Conservation (phyloP, 2,329 filamentous ascomycete genomes). For the Bipolaris bicolor region DNA sequence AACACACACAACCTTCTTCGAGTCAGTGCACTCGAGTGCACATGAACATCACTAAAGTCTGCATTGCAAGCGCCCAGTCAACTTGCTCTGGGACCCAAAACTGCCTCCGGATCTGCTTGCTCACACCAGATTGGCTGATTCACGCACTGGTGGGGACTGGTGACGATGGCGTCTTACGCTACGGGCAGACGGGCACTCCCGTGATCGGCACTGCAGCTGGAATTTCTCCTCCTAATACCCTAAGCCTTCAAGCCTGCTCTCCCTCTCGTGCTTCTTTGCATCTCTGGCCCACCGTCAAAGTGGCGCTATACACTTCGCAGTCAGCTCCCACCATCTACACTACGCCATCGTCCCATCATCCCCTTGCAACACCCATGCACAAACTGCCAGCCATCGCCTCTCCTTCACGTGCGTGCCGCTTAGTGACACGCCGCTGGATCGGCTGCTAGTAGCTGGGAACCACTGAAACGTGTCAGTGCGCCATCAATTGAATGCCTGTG, state of each 20-base stretch:
- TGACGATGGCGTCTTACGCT: conserved; percentile 12
- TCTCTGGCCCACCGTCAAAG: not conserved
- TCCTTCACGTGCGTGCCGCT: not conserved
- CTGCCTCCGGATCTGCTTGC: not conserved
- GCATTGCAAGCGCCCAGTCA: not conserved
- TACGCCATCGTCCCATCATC: not conserved
- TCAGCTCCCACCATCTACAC: not conserved
- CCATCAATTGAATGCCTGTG: conserved; percentile 2
- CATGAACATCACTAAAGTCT: not conserved
- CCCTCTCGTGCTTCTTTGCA: not conserved
- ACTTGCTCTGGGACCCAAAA: not conserved
- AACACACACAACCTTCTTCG: not conserved
- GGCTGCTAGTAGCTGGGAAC: conserved; percentile 7
- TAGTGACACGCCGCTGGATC: not conserved
- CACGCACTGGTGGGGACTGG: conserved; percentile 1
- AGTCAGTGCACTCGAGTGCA: not conserved
- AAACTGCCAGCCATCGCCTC: not conserved
- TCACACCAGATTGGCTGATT: not conserved
- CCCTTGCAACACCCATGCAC: not conserved
- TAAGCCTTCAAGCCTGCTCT: not conserved
- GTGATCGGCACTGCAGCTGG: conserved; percentile 21
- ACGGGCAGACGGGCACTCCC: conserved; percentile 23
- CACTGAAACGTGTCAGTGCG: conserved; percentile 7
- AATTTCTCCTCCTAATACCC: not conserved
- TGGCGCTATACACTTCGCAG: not conserved